Conservation (phyloP, 2,329 filamentous ascomycete species). For the Pseudocercospora cruenta region DNA sequence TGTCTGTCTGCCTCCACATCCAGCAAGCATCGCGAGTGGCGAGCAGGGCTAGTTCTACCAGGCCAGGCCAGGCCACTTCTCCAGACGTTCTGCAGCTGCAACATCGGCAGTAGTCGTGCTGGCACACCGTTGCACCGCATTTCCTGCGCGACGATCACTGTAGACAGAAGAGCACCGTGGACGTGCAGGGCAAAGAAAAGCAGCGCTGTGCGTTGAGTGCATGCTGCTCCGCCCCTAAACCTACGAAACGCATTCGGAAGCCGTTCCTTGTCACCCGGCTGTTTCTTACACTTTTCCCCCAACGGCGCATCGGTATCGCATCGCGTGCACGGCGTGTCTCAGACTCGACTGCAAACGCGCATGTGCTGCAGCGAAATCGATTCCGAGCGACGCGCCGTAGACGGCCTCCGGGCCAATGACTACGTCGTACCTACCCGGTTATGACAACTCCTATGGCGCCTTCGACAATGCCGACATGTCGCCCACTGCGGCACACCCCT, state of each 20-base stretch:
- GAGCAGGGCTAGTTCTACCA: not conserved
- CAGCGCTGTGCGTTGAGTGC: not conserved
- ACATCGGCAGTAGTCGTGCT: not conserved
- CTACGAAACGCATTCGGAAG: conserved; percentile 2
- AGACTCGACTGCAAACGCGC: conserved; percentile 4
- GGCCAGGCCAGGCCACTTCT: not conserved
- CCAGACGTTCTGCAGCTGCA: conserved; percentile 3
- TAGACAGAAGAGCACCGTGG: not conserved
- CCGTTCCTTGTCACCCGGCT: not conserved
- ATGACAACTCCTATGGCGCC: conserved; percentile 63
- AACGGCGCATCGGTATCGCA: not conserved
- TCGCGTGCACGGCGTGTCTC: conserved; percentile 4
- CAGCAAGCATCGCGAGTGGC: not conserved
- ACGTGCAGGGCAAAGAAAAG: not conserved
- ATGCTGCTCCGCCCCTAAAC: conserved; percentile 2
- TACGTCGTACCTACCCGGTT: conserved; percentile 82
- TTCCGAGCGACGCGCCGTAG: conserved; percentile 8
- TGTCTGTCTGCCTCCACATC: not conserved
- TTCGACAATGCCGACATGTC: conserved; percentile 22
- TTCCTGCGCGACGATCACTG: not conserved
- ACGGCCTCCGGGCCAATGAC: conserved; percentile 23
- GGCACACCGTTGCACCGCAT: not conserved
- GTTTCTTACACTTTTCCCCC: not conserved
- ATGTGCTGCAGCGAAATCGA: conserved; percentile 7
- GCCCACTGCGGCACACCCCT: conserved; percentile 22